Percentiles rank a stretch among this genome's conserved stretches.
phyloP scores from a whole-genome alignment of 306 rosid genomes.

The Glycine latifolia region DNA sequence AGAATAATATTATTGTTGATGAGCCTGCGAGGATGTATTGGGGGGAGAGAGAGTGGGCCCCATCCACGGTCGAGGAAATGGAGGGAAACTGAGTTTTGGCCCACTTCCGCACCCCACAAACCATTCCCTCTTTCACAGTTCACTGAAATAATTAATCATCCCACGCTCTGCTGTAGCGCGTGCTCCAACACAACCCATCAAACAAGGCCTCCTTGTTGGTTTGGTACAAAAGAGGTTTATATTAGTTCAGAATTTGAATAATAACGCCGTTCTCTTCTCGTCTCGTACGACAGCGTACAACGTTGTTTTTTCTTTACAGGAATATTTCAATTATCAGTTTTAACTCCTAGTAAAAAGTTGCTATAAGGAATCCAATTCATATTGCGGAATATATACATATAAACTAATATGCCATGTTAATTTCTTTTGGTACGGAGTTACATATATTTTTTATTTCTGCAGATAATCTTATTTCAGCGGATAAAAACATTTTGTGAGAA shows the following conservation, averaged over 20 bases:
- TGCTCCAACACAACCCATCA: constrained; percentile 21
- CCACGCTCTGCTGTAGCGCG: constrained; percentile 41
- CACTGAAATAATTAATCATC: neutral
- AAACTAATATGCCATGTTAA: no score
- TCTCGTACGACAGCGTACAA: constrained; percentile 10
- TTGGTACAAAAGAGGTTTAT: neutral
- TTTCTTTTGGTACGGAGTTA: no score
- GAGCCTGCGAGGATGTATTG: constrained; percentile 40
- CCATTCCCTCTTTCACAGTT: constrained; percentile 9
- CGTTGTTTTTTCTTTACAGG: constrained; percentile 29
- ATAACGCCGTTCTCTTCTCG: constrained; percentile 27
- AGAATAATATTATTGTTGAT: neutral
- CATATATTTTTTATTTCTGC: no score
- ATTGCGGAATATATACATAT: no score
- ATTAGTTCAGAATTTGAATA: neutral
- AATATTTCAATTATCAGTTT: neutral
- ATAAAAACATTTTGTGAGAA: no score
- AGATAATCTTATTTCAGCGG: no score
- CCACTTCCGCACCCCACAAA: constrained; percentile 36
- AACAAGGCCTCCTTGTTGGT: constrained; percentile 19
- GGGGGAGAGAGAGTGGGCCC: constrained; percentile 39
- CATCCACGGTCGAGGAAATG: constrained; percentile 36
- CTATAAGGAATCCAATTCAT: neutral
- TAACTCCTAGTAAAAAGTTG: neutral
- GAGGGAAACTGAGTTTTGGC: constrained; percentile 50